A percentile compares a stretch with the other conserved stretches of the same genome.
Evolutionary conservation across 345 rosid genomes (phyloP).

Genomic region (Mercurialis annua): DNA sequence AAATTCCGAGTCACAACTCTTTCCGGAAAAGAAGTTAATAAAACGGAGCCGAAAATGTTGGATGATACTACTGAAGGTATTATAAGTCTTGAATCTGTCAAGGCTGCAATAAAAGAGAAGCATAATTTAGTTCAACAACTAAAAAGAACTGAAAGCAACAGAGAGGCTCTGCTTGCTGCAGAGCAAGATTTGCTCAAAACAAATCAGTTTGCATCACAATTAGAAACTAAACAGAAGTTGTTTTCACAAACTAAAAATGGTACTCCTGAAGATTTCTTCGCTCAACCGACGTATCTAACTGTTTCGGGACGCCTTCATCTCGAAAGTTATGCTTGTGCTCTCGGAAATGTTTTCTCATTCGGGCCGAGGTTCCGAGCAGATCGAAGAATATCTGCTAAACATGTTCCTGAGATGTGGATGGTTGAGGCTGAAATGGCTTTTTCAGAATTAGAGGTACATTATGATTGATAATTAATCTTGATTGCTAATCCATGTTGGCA

Average conservation of each 20-base stretch:
- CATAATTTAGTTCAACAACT: slow-evolving; percentile 58
- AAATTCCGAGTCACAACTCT: slow-evolving; percentile 62
- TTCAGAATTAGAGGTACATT: slow-evolving; percentile 73
- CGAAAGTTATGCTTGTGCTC: slow-evolving; percentile 84
- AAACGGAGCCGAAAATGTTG: slow-evolving; percentile 31
- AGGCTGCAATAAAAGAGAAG: slow-evolving; percentile 68
- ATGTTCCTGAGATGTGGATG: slow-evolving; percentile 75
- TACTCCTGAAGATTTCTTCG: slow-evolving; percentile 53
- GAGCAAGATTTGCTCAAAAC: slow-evolving; percentile 64
- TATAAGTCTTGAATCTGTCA: slow-evolving; percentile 48
- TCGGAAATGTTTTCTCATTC: slow-evolving; percentile 84
- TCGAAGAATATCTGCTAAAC: slow-evolving; percentile 44
- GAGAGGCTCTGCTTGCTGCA: slow-evolving; percentile 67
- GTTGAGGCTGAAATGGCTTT: slow-evolving; percentile 81
- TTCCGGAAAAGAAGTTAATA: slow-evolving; percentile 28
- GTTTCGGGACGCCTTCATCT: slow-evolving; percentile 78
- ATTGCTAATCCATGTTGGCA: no score
- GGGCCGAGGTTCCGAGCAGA: slow-evolving; percentile 80
- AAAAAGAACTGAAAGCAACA: slow-evolving; percentile 75
- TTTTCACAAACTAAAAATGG: slow-evolving; percentile 28
- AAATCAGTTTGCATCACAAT: slow-evolving; percentile 56
- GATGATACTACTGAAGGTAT: slow-evolving; percentile 33
- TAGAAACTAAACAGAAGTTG: slow-evolving; percentile 53
- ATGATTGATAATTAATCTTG: not conserved
- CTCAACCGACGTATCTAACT: slow-evolving; percentile 51